Evolutionary conservation across 352 stramenopile genomes (phyloP), one percentile per base, ranked within the genome.

Genomic region (Thraustotheca clavata): DNA sequence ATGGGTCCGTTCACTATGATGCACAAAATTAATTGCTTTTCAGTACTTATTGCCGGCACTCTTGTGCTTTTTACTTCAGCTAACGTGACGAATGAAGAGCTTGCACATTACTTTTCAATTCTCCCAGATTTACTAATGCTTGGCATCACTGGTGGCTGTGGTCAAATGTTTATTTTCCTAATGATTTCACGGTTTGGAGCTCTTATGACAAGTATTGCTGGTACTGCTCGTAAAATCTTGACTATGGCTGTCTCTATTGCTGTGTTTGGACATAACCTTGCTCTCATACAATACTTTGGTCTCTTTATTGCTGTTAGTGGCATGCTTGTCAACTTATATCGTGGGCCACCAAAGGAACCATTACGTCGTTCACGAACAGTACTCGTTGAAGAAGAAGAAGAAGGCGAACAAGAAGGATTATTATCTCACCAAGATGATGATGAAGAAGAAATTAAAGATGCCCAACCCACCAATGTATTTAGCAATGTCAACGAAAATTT

Each of bases 1-100:
- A 86, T 96, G 24, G 82, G 76, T 14, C 87, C 88, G n/a, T 96
- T 96, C 73, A 86, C 95, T 70, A 73, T 96, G 20, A 96, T 96
- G 87, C 95, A 93, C 72, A 95, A 95, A 66, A 96, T 96, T 69
- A 88, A 96, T 68, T 75, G 95, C 62, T 83, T 65, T 32, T 54
- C 36, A 2, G 39, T 43, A 9, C 6, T 48, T 8, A 33, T 65
- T 34, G 38, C 57, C 5, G 38, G 22, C n/a, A n/a, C 41, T 16
- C 29, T 65, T 6, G 40, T 65, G 31, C n/a, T 34, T 16, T 29
- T 33, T 0, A 47, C 57, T n/a, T 39, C 57, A 11, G 20, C 38
- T 29, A 33, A n/a, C 12, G 27, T 9, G 16, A 39, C 57, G 18
- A 8, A 36, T 11, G 38, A 38, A 11, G 47, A 65, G 31, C 32